Evolutionary conservation across 2,329 filamentous ascomycete species (phyloP), one percentile per base, ranked within the genome.

Genomic region (Neopestalotiopsis rosae): DNA sequence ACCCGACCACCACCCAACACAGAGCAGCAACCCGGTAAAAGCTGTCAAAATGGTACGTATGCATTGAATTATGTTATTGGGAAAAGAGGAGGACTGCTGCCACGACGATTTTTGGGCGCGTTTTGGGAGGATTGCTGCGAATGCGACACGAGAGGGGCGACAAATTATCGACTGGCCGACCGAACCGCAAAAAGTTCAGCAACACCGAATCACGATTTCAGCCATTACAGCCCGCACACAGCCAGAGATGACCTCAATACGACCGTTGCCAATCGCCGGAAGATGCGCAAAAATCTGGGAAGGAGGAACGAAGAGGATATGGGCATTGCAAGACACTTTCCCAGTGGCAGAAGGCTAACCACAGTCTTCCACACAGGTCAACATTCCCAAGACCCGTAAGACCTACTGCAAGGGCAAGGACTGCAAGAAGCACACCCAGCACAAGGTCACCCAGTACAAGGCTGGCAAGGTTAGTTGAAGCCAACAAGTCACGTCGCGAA

Each of bases 341-440:
- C 20, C 40, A 62, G 34, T 62, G 32, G 34, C 30, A 62, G 28
- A 62, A 34, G 59, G 76, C 77, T 80, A 77, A 81, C 79, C 74
- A 68, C 72, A 74, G 69, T 69, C 52, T 57, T 61, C 69, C 69
- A 52, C 67, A 74, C 77, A 95, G 95, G 94, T 97, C 89, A 97
- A 97, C 93, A 93, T 97, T 88, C 94, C 95, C 82, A 97, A 97
- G 90, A 97, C 94, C 85, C 91, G 94, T 84, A 93, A 94, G 88
- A 97, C 95, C 85, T 97, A 94, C 89, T 97, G 94, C 94, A 97
- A 97, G 90, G 93, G 93, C 89, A 95, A 92, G 89, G 91, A 94
- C 82, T 97, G 94, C 93, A 90, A 89, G 81, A 94, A 94, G 88
- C 93, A 95, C 90, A 94, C 92, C 81, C 91, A 94, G 85, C 92